Conservation (phyloP, 1,139 yeast genomes). For the Petasospora fabianii region DNA sequence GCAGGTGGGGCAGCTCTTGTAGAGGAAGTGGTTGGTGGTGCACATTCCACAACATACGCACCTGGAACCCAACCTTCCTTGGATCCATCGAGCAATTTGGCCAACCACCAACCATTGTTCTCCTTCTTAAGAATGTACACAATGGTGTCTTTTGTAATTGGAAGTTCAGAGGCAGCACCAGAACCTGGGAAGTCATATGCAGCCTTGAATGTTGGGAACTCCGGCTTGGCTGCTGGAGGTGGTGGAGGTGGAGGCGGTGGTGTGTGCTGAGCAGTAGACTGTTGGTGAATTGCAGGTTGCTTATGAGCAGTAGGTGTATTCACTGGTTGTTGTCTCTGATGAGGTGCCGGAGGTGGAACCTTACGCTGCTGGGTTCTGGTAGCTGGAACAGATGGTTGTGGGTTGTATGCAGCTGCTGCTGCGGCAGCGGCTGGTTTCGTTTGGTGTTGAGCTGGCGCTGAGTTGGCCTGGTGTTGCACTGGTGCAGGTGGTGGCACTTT, state of each 20-base stretch:
- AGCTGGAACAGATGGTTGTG: slow-evolving; percentile 8
- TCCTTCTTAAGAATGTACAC: slow-evolving; percentile 67
- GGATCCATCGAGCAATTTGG: slow-evolving; percentile 67
- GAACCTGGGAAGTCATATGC: slow-evolving; percentile 88
- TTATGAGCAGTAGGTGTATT: slow-evolving; percentile 23
- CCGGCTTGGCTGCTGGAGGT: slow-evolving; percentile 53
- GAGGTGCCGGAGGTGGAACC: slow-evolving; percentile 11
- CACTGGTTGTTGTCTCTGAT: slow-evolving; percentile 28
- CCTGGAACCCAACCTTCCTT: slow-evolving; percentile 98
- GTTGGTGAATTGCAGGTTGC: slow-evolving; percentile 17
- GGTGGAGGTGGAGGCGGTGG: slow-evolving; percentile 69
- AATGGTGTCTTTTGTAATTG: slow-evolving; percentile 70
- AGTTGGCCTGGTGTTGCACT: too few species aligned
- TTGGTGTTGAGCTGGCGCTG: slow-evolving; percentile 18
- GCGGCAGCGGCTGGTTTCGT: slow-evolving; percentile 29
- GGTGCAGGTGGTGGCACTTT: slow-evolving; percentile 13
- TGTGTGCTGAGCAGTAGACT: slow-evolving; percentile 10
- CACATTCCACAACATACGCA: slow-evolving; percentile 73
- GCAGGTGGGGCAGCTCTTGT: slow-evolving; percentile 14
- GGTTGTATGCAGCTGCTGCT: slow-evolving; percentile 29
- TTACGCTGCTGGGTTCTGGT: neutral
- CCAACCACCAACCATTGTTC: slow-evolving; percentile 91
- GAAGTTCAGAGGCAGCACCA: slow-evolving; percentile 76
- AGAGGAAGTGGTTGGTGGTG: slow-evolving; percentile 28
- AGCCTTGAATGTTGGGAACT: slow-evolving; percentile 78